Evolutionary conservation across 1,139 yeast genomes (phyloP), one percentile per base, ranked within the genome.

Genomic region (Scheffersomyces illinoinensis): DNA sequence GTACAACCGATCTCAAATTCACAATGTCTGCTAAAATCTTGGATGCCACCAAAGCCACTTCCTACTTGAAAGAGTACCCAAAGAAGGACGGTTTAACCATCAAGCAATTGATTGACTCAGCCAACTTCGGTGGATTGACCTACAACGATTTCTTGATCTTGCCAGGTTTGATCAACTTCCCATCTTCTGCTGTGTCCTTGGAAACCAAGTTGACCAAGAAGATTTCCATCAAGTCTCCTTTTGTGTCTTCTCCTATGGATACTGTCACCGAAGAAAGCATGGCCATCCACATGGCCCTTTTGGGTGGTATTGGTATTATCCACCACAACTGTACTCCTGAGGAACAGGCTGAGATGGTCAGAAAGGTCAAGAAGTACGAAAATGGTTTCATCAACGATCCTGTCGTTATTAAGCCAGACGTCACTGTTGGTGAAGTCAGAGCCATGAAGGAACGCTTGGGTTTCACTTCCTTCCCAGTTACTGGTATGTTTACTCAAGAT

Each of bases 221-320:
- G 72, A 95, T 95, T 81, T 80, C 96, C 59, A 84, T 95, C 77
- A 93, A 90, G 81, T 83, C 97, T 56, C 99, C 99, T 63, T 91
- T 95, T 69, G 95, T 95, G 64, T 93, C 98, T 48, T 92, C 98
- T 71, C 99, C 99, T 69, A 95, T 95, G 99, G 99, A 95, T 79
- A 95, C 99, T 57, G 99, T 95, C 64, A 96, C 99, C 60, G 99
- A 95, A 82, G 83, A 93, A 64, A 90, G 88, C 62, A 95, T 95
- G 99, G 99, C 99, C 66, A 95, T 96, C 70, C 89, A 93, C 80
- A 93, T 95, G 98, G 98, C 99, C 68, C 86, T 95, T 68, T 86
- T 93, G 69, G 99, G 99, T 75, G 99, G 99, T 78, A 93, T 95
- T 76, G 99, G 99, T 86, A 91, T 96, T 71, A 89, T 95, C 69